A percentile compares a stretch with the other conserved stretches of the same genome.
Conservation (phyloP, 257 asterid species). For the Agastache rugosa region DNA sequence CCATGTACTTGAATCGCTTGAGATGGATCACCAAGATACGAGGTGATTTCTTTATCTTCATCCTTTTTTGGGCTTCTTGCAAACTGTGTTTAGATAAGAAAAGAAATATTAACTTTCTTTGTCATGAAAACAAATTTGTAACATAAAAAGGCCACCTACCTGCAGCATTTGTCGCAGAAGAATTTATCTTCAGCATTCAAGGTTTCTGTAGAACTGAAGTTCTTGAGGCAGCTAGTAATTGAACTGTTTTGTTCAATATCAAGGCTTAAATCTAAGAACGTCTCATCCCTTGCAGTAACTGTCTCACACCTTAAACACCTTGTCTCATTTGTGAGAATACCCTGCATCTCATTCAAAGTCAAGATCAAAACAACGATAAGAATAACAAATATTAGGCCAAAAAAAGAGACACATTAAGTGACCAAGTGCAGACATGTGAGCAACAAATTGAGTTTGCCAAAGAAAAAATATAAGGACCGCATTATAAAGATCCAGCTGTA, state of each 20-base stretch:
- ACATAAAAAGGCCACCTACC: conserved; percentile 36
- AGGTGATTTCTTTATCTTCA: conserved; percentile 83
- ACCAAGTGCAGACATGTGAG: neutral
- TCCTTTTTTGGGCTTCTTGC: conserved; percentile 89
- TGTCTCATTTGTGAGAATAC: conserved; percentile 88
- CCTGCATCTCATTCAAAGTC: conserved; percentile 54
- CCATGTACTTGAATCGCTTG: conserved; percentile 88
- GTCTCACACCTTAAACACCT: conserved; percentile 90
- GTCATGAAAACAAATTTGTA: neutral
- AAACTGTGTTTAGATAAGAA: conserved; percentile 49
- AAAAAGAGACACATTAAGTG: neutral
- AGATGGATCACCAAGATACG: conserved; percentile 77
- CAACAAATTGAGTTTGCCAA: neutral
- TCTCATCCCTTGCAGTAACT: conserved; percentile 93
- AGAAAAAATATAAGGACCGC: neutral
- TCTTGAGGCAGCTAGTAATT: conserved; percentile 93
- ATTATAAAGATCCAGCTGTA: neutral
- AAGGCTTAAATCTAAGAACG: conserved; percentile 86
- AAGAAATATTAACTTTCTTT: conserved; percentile 7
- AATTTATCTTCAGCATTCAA: conserved; percentile 54
- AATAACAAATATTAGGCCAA: conserved; percentile 17
- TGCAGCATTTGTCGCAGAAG: conserved; percentile 64
- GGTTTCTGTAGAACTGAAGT: conserved; percentile 93
- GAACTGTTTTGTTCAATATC: conserved; percentile 97
- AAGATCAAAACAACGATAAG: conserved; percentile 25